phyloP scores from a whole-genome alignment of 352 stramenopile genomes.

The Phytophthora tubulina region DNA sequence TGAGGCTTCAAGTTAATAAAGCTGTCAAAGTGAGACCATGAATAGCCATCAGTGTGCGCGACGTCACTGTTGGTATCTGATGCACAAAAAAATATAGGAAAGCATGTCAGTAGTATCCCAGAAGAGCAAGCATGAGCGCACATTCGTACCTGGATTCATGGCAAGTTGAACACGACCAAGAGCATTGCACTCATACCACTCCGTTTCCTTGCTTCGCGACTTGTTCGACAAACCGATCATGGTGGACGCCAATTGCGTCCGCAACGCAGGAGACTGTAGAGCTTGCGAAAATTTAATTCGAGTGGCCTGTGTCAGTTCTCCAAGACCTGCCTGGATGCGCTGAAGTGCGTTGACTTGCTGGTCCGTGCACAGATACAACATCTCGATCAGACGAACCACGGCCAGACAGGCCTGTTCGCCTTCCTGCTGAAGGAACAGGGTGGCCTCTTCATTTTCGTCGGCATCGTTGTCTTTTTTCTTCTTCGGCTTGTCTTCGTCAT shows the following conservation, averaged over 20 bases:
- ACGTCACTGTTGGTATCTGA: conserved; percentile 51
- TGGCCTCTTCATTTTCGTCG: conserved; percentile 1
- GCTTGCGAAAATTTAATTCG: conserved; percentile 69
- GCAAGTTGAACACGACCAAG: conserved; percentile 65
- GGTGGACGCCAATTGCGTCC: conserved; percentile 66
- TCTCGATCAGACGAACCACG: conserved; percentile 77
- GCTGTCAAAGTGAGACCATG: conserved; percentile 84
- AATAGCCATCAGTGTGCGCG: conserved; percentile 74
- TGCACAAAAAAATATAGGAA: conserved; percentile 3
- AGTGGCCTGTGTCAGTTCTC: conserved; percentile 61
- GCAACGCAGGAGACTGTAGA: conserved; percentile 70
- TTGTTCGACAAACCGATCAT: conserved; percentile 82
- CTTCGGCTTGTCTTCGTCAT: conserved; percentile 43
- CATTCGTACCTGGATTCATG: conserved; percentile 56
- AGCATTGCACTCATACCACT: conserved; percentile 86
- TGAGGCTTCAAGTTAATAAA: conserved; percentile 59
- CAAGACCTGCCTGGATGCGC: conserved; percentile 67
- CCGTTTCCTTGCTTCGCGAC: conserved; percentile 76
- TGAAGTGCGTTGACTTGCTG: conserved; percentile 82
- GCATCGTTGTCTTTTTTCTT: conserved; percentile 38
- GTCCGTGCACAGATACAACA: conserved; percentile 80
- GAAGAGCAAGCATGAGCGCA: neutral
- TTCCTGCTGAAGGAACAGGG: conserved; percentile 54
- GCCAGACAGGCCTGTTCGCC: conserved; percentile 72
- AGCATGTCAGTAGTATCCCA: conserved; percentile 10